A percentile compares a stretch with the other conserved stretches of the same genome.
phyloP scores from a whole-genome alignment of 805 yeast genomes.

The Teunomyces barrocoloradensis region DNA sequence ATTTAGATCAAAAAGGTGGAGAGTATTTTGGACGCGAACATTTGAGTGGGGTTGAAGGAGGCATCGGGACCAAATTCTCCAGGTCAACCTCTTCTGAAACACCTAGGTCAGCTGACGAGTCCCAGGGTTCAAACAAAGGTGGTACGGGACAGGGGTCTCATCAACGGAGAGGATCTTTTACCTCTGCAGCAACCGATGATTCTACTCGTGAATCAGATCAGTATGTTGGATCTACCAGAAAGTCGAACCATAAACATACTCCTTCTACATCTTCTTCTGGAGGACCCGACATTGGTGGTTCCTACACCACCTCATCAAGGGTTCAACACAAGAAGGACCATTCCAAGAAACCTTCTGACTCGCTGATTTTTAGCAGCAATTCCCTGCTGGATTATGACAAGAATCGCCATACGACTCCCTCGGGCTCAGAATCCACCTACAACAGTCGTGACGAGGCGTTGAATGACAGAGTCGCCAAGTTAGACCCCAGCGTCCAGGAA shows the following conservation, averaged over 20 bases:
- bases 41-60: slow-evolving; percentile 21
- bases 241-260: not conserved
- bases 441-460: slow-evolving; percentile 35
- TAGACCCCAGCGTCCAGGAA: slow-evolving; percentile 33
- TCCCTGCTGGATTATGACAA: not conserved
- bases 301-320: not conserved
- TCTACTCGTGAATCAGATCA: not conserved
- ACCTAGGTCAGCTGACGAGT: slow-evolving; percentile 1
- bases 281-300: not conserved
- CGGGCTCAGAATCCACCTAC: slow-evolving; percentile 17
- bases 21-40: slow-evolving; percentile 6
- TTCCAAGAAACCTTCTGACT: not conserved
- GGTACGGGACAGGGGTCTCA: not conserved
- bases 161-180: not conserved
- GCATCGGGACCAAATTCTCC: slow-evolving; percentile 24
- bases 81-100: slow-evolving; percentile 8
- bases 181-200: not conserved
- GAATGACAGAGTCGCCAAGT: slow-evolving; percentile 33
- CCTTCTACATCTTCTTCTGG: not conserved
- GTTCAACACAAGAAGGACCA: too few species aligned
- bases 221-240: not conserved
- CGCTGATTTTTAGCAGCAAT: not conserved
- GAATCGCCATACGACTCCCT: not conserved
- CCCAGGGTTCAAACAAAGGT: not conserved
- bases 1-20: slow-evolving; percentile 24